Evolutionary conservation across 768 basidiomycete species (phyloP), one percentile per base, ranked within the genome.

Genomic region (Auriscalpium orientale): DNA sequence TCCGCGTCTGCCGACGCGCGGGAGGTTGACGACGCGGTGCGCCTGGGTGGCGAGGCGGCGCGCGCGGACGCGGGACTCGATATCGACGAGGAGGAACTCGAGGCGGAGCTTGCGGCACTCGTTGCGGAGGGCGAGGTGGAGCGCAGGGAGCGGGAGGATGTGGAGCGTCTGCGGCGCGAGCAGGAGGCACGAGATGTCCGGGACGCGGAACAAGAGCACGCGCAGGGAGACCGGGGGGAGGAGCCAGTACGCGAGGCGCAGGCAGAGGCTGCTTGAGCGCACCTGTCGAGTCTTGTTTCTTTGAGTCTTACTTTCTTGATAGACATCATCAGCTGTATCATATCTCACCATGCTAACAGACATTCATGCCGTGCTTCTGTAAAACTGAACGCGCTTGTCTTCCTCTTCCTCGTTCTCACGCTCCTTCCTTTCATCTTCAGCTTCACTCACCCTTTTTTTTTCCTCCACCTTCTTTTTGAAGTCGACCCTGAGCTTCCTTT

Each of bases 21-120:
- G 40, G 94, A 97, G 62, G 75, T 97, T 15, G 89, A 95, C 61
- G 81, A 89, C 34, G 82, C 85, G 3, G 82, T 98, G 48, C 76
- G 77, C 56, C 68, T 83, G 40, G 88, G 87, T 20, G 84, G 79
- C 2, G 81, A 88, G 58, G 70, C 83, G 20, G 61, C 54, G 9
- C 13, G 53, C 38, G 84, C 83, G 1, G 64, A 83, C 11, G 78
- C 64, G 0, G 74, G 74, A 10, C 64, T 65, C 1, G 73, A 75
- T 8, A 70, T 77, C 8, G 79, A 79, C 50, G 80, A 84, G 21
- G 74, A 75, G 0, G 78, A 82, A 50, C 58, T 93, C 47, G 83
- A 85, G 66, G 77, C 73, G 48, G 91, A 95, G 68, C 71, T 89
- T 65, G 74, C 72, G 49, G 78, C 70, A 38, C 69, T 95, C 58